Evolutionary conservation across 768 basidiomycete genomes (phyloP), one percentile per base, ranked within the genome.

Genomic region (Mycena amicta): DNA sequence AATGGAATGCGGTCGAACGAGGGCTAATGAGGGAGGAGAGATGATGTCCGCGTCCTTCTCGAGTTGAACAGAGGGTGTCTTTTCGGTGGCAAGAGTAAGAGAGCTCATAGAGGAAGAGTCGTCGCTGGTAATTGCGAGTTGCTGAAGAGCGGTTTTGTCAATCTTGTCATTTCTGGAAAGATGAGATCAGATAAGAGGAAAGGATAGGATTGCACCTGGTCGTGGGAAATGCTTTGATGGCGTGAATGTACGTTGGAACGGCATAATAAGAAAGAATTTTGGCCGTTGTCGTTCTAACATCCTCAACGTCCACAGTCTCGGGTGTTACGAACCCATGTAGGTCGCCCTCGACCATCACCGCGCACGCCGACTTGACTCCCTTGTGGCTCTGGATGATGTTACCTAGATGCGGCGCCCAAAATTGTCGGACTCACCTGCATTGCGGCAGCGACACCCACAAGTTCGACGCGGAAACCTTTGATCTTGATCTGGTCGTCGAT

Each of bases 401-500:
- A 37, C 2, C 53, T 2, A 55, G 46, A 52, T 49, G 29, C n/a
- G 52, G 55, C 1, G 64, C 52, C 57, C 56, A 13, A 18, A 45
- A 26, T n/a, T 5, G 26, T 40, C 33, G 31, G 22, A 50, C 71
- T 55, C 40, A 83, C 83, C 74, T 83, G 78, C 81, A 87, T 83
- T 4, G 83, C 83, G 22, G 78, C 79, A 2, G 83, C 75, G 5
- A 87, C 84, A 3, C 85, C 85, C 57, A 85, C 85, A 8, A 87
- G 74, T 66, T 87, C 85, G 13, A 87, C 82, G 27, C 85, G 80
- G 72, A 87, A 87, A 3, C 84, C 85, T 76, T 85, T 84, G 66
- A 87, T 75, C 68, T 87, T 87, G 49, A 86, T 83, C 67, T 86
- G 85, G 60, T 86, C 83, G 63, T 87, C 85, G 30, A 82, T 77